A percentile compares a stretch with the other conserved stretches of the same genome.
These are phyloP conservation scores for Ramaria sp. DNA, from an alignment of 768 basidiomycete genomes.

Conservation along the genomic window DNA sequence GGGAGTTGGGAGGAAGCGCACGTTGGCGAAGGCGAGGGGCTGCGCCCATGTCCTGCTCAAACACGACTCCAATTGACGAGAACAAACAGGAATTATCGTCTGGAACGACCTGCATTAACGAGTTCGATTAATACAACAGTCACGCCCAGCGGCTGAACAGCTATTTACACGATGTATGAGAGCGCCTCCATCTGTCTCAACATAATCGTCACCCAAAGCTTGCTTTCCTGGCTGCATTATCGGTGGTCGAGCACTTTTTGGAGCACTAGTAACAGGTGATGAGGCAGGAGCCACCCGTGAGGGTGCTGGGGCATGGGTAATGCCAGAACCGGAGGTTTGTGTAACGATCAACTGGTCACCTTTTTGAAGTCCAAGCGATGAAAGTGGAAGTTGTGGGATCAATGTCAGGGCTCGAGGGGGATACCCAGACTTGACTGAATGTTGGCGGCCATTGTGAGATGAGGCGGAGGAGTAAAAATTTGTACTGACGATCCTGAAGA, in stretches of 20 bases:
- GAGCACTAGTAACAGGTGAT: slow-evolving; percentile 10
- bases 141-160: background rate
- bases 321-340: slow-evolving; percentile 19
- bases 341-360: slow-evolving; percentile 87
- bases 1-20: slow-evolving; percentile 19
- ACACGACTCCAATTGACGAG: slow-evolving; percentile 74
- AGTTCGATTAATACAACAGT: background rate
- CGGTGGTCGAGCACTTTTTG: slow-evolving; percentile 1
- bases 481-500: slow-evolving; percentile 63
- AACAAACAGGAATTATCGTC: slow-evolving; percentile 97
- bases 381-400: slow-evolving; percentile 62
- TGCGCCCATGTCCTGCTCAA: slow-evolving; percentile 71
- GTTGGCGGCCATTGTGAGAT: background rate
- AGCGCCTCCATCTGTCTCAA: slow-evolving; percentile 51
- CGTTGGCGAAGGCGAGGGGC: slow-evolving; percentile 65
- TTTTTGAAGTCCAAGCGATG: slow-evolving; percentile 61
- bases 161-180: slow-evolving; percentile 59
- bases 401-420: slow-evolving; percentile 67
- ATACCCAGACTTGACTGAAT: slow-evolving; percentile 71
- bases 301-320: slow-evolving; percentile 15
- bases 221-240: slow-evolving; percentile 7
- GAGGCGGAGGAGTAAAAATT: background rate
- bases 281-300: slow-evolving; percentile 13
- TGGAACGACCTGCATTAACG: slow-evolving; percentile 57
- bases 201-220: slow-evolving; percentile 37